A percentile compares a stretch with the other conserved stretches of the same genome.
These are phyloP conservation scores for Nyssa sinensis DNA, from an alignment of 148 eudicot genomes.

Conservation along the genomic window DNA sequence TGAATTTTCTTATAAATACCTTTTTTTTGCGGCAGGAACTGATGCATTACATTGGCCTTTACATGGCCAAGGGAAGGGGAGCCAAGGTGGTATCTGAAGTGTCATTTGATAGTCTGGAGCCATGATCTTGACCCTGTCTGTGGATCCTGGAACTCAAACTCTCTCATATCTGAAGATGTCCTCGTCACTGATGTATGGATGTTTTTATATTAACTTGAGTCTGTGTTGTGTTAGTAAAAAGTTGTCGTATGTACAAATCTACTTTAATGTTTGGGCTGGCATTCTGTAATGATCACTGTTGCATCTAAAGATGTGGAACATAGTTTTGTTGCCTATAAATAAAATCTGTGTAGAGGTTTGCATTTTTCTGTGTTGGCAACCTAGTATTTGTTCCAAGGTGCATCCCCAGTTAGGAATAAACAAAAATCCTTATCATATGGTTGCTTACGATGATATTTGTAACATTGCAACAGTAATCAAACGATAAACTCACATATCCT, in stretches of 20 bases:
- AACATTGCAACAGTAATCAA: too few relatives aligned
- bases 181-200: background rate
- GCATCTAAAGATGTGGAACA: background rate
- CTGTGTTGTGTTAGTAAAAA: too few relatives aligned
- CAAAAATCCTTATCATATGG: too few relatives aligned
- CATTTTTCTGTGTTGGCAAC: too few relatives aligned
- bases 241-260: background rate
- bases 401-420: too few relatives aligned
- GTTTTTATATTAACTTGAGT: background rate
- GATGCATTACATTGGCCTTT: constrained; percentile 88
- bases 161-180: background rate
- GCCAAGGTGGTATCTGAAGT: constrained; percentile 80
- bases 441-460: too few relatives aligned
- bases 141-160: background rate
- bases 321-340: background rate
- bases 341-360: too few relatives aligned
- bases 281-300: too few relatives aligned
- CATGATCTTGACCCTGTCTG: background rate
- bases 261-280: too few relatives aligned
- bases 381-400: too few relatives aligned
- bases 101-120: constrained; percentile 21
- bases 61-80: constrained; percentile 84
- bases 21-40: constrained; percentile 51
- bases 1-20: background rate
- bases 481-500: too few relatives aligned